phyloP scores from a whole-genome alignment of 371 early-diverging fungal genomes.

The Encephalitozoon cuniculi region DNA sequence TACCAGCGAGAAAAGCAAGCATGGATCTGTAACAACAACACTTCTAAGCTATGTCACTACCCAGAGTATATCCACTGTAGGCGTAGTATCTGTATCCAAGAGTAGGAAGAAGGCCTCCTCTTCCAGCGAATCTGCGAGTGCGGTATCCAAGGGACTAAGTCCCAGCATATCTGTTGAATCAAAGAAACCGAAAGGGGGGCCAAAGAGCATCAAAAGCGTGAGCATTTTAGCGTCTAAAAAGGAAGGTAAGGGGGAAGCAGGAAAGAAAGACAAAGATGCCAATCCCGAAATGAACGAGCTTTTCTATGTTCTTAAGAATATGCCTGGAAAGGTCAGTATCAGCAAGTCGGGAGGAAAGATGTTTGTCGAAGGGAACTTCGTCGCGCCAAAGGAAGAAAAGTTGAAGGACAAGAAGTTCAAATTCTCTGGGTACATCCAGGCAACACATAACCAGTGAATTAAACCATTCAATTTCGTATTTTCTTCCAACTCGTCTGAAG shows the following conservation, averaged over 20 bases:
- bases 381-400: slow-evolving; percentile 25
- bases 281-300: slow-evolving; percentile 29
- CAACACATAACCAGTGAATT: neutral
- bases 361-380: slow-evolving; percentile 43
- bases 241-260: neutral
- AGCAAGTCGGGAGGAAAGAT: slow-evolving; percentile 12
- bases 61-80: neutral
- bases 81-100: neutral
- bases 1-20: neutral
- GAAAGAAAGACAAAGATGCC: neutral
- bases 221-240: neutral
- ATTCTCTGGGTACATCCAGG: slow-evolving; percentile 33
- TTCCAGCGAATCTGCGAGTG: neutral
- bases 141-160: neutral
- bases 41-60: neutral
- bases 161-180: neutral
- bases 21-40: neutral
- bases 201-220: neutral
- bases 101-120: neutral
- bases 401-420: slow-evolving; percentile 22
- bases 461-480: neutral
- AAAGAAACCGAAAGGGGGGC: neutral
- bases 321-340: slow-evolving; percentile 21
- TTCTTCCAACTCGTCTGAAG: neutral
- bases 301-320: slow-evolving; percentile 46